A percentile compares a stretch with the other conserved stretches of the same genome.
Conservation (phyloP, 257 asterid species). For the Solanum peruvianum region DNA sequence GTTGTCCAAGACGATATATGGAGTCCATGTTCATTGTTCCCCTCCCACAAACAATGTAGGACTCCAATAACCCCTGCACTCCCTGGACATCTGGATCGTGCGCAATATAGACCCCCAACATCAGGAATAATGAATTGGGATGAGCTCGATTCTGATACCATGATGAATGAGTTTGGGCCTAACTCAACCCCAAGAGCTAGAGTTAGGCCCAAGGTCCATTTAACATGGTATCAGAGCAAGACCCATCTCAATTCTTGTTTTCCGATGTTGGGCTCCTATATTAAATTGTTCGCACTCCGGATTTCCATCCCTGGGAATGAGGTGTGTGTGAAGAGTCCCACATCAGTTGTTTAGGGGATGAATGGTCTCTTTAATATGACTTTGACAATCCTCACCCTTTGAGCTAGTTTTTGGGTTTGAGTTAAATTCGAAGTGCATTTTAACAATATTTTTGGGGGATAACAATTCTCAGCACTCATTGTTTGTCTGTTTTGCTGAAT, state of each 20-base stretch:
- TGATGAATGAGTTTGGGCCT: not conserved
- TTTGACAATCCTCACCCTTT: not conserved
- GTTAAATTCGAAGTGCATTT: not conserved
- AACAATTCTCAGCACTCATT: not conserved
- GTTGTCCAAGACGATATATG: not conserved
- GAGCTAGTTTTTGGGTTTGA: not conserved
- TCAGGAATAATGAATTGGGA: not conserved
- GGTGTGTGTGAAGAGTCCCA: not conserved
- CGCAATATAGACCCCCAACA: not conserved
- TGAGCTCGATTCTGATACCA: not conserved
- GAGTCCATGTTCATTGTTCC: not conserved
- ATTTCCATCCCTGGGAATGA: not conserved
- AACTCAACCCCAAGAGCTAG: not conserved
- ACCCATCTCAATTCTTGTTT: not conserved
- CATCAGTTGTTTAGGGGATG: not conserved
- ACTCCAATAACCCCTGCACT: not conserved
- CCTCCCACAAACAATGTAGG: not conserved
- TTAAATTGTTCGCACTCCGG: not conserved
- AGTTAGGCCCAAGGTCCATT: not conserved
- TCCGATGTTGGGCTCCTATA: not conserved
- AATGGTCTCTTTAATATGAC: not conserved
- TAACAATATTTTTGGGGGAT: not conserved
- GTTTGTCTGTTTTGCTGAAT: not conserved
- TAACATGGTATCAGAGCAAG: not conserved
- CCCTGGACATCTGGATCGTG: not conserved